Base-by-base conservation (phyloP, 2,329 filamentous ascomycete genomes). In the Aspergillus sp. region DNA sequence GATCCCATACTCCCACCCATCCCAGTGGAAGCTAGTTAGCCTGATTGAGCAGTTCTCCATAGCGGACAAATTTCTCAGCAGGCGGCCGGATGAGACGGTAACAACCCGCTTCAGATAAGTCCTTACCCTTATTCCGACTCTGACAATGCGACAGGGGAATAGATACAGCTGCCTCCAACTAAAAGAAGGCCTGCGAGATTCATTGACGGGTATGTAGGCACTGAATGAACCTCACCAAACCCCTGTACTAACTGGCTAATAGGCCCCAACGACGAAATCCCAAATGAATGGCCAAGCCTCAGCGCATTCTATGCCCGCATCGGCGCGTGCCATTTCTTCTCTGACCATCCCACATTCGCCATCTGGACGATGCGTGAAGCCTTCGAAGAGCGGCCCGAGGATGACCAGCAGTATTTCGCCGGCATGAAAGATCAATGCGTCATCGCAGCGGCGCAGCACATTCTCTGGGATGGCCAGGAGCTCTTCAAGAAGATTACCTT, bases 401-500 rank as follows among this genome's bases (percentile, higher is more conserved):
- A 24, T 24, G 23, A 33, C 12, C n/a, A 17, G 33, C n/a, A 39
- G 40, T 15, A 41, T 40, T 24, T 17, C 7, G 23, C 47, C 14
- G 49, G 37, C 1, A 23, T 40, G 35, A 31, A 52, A n/a, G 41
- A 31, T 5, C 43, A 48, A 11, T 35, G 21, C 5, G 33, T 57
- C 31, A 45, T 57, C 41, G 48, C 55, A 39, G 49, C 55, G 4
- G 55, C 49, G 14, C 55, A 57, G 48, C 47, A 57, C 27, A 52
- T 57, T 47, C 55, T 57, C 19, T 57, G 55, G 55, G 41, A 51
- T 33, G 48, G 55, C 0, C 48, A 52, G n/a, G 41, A 33, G n/a
- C 23, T 52, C 5, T 57, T 53, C 19, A 57, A 53, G 12, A 14
- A 46, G 1, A 17, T 47, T 52, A 9, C 44, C 2, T 57, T n/a